Conservation (phyloP, 441 rosid species). For the Codiaeum variegatum region DNA sequence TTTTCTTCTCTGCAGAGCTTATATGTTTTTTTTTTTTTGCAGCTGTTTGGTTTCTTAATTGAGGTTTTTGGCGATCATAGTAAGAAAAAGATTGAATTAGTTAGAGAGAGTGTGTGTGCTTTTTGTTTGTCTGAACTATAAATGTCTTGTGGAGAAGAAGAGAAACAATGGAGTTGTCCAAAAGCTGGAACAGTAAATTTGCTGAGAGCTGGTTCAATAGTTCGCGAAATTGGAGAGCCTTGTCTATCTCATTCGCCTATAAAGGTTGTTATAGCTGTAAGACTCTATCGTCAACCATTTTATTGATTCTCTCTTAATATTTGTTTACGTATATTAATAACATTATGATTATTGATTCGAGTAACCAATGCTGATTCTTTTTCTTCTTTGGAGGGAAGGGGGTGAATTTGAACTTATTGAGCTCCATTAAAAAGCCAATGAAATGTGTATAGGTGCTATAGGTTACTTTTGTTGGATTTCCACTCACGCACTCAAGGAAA, state of each 20-base stretch:
- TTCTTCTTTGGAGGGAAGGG: background rate
- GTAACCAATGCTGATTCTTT: background rate
- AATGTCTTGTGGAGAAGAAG: conserved; percentile 59
- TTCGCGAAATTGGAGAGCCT: conserved; percentile 82
- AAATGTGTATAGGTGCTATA: background rate
- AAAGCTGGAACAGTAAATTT: conserved; percentile 56
- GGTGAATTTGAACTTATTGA: background rate
- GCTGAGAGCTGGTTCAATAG: conserved; percentile 66
- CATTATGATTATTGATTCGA: background rate
- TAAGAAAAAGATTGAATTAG: conserved; percentile 21
- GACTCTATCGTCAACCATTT: conserved; percentile 23
- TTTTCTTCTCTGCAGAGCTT: background rate
- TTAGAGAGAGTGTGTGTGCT: background rate
- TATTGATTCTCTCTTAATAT: background rate
- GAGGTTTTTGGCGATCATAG: conserved; percentile 23
- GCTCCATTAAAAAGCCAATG: background rate
- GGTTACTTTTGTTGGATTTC: background rate
- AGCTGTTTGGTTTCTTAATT: conserved; percentile 19
- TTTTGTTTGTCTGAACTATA: conserved; percentile 23
- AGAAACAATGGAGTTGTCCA: conserved; percentile 76
- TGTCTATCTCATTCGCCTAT: conserved; percentile 71
- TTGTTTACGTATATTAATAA: background rate
- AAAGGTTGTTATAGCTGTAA: conserved; percentile 71
- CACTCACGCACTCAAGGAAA: background rate
- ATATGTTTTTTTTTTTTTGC: conserved; percentile 2